phyloP scores from a whole-genome alignment of 805 yeast genomes.

The Wilhelminamyces savonicus region DNA sequence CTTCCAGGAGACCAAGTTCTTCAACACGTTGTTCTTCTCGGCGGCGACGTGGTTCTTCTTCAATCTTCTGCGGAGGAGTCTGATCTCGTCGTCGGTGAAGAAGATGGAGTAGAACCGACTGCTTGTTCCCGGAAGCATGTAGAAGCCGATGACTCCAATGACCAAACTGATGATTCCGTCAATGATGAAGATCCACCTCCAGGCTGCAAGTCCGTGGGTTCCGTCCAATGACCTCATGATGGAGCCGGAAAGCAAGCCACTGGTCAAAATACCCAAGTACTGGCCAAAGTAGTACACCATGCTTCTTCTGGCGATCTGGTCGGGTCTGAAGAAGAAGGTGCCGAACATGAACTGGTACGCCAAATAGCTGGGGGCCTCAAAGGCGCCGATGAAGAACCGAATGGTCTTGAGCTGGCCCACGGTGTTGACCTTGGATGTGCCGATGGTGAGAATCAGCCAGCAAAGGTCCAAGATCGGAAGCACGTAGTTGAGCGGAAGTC shows the following conservation, averaged over 20 bases:
- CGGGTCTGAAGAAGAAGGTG: constrained; percentile 14
- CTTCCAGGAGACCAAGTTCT: constrained; percentile 33
- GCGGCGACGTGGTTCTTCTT: constrained; percentile 1
- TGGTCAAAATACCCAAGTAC: constrained; percentile 53
- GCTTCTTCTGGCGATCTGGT: constrained; percentile 56
- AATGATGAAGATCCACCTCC: constrained; percentile 72
- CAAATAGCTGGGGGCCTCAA: constrained; percentile 54
- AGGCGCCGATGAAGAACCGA: constrained; percentile 61
- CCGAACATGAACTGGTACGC: constrained; percentile 43
- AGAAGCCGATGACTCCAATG: constrained; percentile 51
- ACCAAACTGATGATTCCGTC: constrained; percentile 56
- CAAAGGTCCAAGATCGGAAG: constrained; percentile 52
- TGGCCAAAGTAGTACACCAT: constrained; percentile 58
- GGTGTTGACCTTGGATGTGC: constrained; percentile 43
- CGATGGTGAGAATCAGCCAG: constrained; percentile 64
- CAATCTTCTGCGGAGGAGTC: constrained; percentile 17
- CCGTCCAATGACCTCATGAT: constrained; percentile 44
- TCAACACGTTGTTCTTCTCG: constrained; percentile 7
- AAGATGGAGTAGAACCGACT: constrained; percentile 30
- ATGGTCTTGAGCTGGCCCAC: constrained; percentile 51
- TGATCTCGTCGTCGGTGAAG: constrained; percentile 30
- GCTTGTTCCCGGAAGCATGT: constrained; percentile 63
- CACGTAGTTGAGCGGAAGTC: constrained; percentile 48
- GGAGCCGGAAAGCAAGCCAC: constrained; percentile 58
- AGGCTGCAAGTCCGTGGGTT: constrained; percentile 47